phyloP scores from a whole-genome alignment of 73 alveolate genomes.

The Paraurostyla sp. region DNA sequence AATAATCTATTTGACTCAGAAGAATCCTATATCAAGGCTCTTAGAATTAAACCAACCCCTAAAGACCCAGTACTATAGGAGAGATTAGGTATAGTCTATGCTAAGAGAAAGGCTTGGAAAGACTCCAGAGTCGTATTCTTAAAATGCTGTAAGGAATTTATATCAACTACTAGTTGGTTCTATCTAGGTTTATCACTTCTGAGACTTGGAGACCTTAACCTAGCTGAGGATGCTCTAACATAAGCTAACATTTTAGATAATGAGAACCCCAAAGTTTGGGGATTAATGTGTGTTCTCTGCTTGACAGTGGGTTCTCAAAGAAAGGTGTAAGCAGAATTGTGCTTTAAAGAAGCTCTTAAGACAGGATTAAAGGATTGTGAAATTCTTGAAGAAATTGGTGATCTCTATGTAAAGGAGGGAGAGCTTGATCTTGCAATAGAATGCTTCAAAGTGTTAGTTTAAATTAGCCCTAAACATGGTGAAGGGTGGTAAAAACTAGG shows the following conservation, averaged over 20 bases:
- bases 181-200: slow-evolving; percentile 95
- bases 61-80: slow-evolving; percentile 69
- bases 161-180: slow-evolving; percentile 94
- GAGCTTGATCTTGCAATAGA: slow-evolving; percentile 14
- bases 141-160: slow-evolving; percentile 86
- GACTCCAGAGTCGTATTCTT: slow-evolving; percentile 97
- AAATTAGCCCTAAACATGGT: slow-evolving; percentile 20
- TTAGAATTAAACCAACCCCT: slow-evolving; percentile 68
- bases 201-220: slow-evolving; percentile 87
- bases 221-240: slow-evolving; percentile 96
- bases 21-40: slow-evolving; percentile 87
- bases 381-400: slow-evolving; percentile 84
- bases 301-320: slow-evolving; percentile 75
- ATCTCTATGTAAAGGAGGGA: slow-evolving; percentile 66
- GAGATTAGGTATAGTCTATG: slow-evolving; percentile 95
- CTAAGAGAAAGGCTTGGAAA: slow-evolving; percentile 97
- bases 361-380: slow-evolving; percentile 78
- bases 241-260: slow-evolving; percentile 91
- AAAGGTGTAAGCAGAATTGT: slow-evolving; percentile 77
- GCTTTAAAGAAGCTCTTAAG: slow-evolving; percentile 84
- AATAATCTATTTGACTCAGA: slow-evolving; percentile 88
- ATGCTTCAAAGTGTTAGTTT: neutral
- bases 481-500: slow-evolving; percentile 65
- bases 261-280: slow-evolving; percentile 94
- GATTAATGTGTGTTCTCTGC: slow-evolving; percentile 87